Evolutionary conservation across 2,329 filamentous ascomycete genomes (phyloP), one percentile per base, ranked within the genome.

Genomic region (Ophiostoma novo-ulmi): DNA sequence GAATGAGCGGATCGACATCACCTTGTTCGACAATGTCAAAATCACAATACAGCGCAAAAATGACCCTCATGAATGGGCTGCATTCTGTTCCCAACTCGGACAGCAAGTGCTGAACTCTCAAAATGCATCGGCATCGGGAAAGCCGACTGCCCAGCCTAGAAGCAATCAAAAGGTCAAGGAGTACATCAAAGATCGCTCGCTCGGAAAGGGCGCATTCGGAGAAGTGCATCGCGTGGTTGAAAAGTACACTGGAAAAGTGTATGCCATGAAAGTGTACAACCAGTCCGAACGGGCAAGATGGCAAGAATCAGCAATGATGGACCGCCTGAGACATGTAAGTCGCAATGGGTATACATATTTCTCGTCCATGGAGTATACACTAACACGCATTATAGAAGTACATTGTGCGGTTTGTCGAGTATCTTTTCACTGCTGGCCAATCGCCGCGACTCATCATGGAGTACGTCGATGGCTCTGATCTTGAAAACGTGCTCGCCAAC

Each of bases 261-360:
- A 67, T 7, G 71, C 69, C 10, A 69, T 70, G 71, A 72, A 72
- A 61, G 26, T 72, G 41, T 72, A 69, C 31, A 44, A 66, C 44
- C 58, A 67, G 44, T 44, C 48, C 26, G 31, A 69, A 8, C 6
- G 22, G 2, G 65, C 41, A 14, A 55, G 69, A 10, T 70, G 69
- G 65, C 65, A 70, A 38, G 69, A 70, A 17, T 41, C 39, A 2
- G 55, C 63, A 17, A 70, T 58, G 61, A 36, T 67, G n/a, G 31
- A 67, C 10, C 63, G 69, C 20, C 63, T 66, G 14, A 14, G 44
- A 22, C 61, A 66, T 20, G 58, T 69, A 26, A 64, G 55, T 66
- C 11, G 11, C 22, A 4, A 31, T 52, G 17, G 26, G 8, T 13
- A 31, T n/a, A 1, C 26, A 10, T 39, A n/a, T 17, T 41, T 10